Base-by-base conservation (phyloP, 2,329 filamentous ascomycete species). In the Ilyonectria robusta region DNA sequence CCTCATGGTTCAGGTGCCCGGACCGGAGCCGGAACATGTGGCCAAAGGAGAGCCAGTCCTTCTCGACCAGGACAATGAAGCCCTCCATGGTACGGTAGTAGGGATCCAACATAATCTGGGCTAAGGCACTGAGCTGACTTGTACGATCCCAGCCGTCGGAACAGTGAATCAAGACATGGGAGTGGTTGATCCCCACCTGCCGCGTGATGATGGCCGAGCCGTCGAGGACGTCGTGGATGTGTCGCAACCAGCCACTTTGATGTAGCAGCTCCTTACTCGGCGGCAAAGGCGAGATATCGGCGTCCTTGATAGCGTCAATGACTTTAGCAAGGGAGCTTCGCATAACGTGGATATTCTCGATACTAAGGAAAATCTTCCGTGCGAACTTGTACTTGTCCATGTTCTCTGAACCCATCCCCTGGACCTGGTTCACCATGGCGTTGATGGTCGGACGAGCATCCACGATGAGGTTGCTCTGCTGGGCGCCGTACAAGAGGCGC, bases 301-400 rank as follows among this genome's bases (percentile, higher is more conserved):
- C 94, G 73, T 98, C 95, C 78, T 97, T 98, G 76, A 99, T 84
- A 3, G 94, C 92, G 70, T 97, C 95, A 59, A 98, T 86, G 21
- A 99, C 93, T 72, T 92, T 95, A 73, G 92, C 91, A 37, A 99
- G 85, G 2, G 95, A 98, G 68, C 93, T 92, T 64, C 96, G 89
- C 96, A 99, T 99, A 69, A 98, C 94, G 77, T 99, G 96, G 67
- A 99, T 98, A 78, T 99, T 99, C 79, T 97, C 95, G 76, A 99
- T 99, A 69, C 94, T 96, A 62, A 99, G 87, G 78, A 97, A 99
- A 33, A 92, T 92, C 81, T 98, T 97, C 66, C 92, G 92, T 17
- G 94, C 94, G 76, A 95, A 95, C 68, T 92, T 94, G 83, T 99
- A 99, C 81, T 97, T 93, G 71, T 97, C 94, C 93, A 98, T 98